These are phyloP conservation scores for Suillus decipiens DNA, from an alignment of 768 basidiomycete genomes.

Conservation along the genomic window DNA sequence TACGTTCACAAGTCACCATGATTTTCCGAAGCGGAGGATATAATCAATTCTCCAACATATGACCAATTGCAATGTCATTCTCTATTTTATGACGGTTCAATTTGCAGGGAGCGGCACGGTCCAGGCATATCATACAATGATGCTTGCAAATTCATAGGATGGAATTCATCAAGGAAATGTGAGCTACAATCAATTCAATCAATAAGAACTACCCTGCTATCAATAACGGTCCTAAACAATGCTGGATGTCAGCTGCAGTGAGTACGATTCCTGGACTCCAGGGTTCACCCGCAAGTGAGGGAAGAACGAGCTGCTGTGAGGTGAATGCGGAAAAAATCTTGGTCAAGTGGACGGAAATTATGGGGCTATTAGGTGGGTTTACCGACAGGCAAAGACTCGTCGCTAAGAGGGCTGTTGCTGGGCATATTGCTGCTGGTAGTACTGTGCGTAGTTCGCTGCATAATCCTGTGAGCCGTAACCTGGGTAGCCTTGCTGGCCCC, in stretches of 20 bases:
- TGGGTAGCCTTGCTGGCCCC: slow-evolving; percentile 38
- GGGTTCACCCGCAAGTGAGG: neutral
- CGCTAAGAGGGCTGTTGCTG: slow-evolving; percentile 54
- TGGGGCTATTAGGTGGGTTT: slow-evolving; percentile 6
- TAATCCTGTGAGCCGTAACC: slow-evolving; percentile 61
- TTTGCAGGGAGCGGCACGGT: neutral
- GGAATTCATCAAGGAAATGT: neutral
- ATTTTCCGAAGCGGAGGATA: neutral
- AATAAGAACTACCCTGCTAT: slow-evolving; percentile 9
- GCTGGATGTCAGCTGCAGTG: slow-evolving; percentile 9
- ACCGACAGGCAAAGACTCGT: slow-evolving; percentile 5
- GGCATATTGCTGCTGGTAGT: slow-evolving; percentile 87
- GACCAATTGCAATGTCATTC: too few relatives aligned
- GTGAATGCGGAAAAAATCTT: slow-evolving; percentile 6
- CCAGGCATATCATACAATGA: neutral
- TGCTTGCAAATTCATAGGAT: neutral
- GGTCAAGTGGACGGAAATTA: slow-evolving; percentile 5
- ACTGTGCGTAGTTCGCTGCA: slow-evolving; percentile 75
- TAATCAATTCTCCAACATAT: neutral
- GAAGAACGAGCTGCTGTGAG: slow-evolving; percentile 7
- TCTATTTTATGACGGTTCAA: neutral
- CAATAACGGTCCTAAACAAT: slow-evolving; percentile 11
- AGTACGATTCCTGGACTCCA: slow-evolving; percentile 4
- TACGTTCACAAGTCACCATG: neutral
- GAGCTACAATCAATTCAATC: slow-evolving; percentile 10